Evolutionary conservation across 1,284 basidiomycete genomes (phyloP).

Genomic region (Entoloma clypeatum): DNA sequence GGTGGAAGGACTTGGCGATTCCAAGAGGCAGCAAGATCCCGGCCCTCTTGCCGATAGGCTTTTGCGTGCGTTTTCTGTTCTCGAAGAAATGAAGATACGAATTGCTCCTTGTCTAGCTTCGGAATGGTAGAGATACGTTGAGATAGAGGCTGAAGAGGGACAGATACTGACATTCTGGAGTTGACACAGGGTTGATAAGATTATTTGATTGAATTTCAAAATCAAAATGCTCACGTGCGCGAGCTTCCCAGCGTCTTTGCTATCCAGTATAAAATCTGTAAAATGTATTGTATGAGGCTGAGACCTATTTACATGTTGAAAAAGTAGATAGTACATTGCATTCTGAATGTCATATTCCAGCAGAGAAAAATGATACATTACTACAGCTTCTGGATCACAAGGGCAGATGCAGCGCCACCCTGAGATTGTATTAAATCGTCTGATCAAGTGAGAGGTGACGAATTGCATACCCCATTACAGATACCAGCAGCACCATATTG

Average conservation of each 20-base stretch:
- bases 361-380: slow-evolving; percentile 16
- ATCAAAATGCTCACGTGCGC: too few relatives aligned
- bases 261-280: too few relatives aligned
- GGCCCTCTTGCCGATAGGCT: slow-evolving; percentile 43
- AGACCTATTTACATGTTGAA: slow-evolving; percentile 8
- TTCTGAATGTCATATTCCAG: slow-evolving; percentile 11
- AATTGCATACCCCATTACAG: slow-evolving; percentile 85
- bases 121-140: slow-evolving; percentile 28
- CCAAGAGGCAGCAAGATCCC: slow-evolving; percentile 30
- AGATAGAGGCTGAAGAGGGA: slow-evolving; percentile 7
- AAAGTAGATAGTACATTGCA: slow-evolving; percentile 15
- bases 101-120: slow-evolving; percentile 39
- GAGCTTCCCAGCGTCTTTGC: too few relatives aligned
- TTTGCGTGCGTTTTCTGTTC: slow-evolving; percentile 45
- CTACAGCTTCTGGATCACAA: slow-evolving; percentile 86
- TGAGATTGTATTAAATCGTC: slow-evolving; percentile 29
- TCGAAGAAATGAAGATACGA: slow-evolving; percentile 46
- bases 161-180: background rate
- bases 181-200: background rate
- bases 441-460: slow-evolving; percentile 3
- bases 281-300: too few relatives aligned
- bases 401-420: slow-evolving; percentile 91
- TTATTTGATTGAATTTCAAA: background rate
- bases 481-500: slow-evolving; percentile 97
- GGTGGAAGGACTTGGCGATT: slow-evolving; percentile 6